Base-by-base conservation (phyloP, 345 rosid genomes). In the Theobroma cacao region DNA sequence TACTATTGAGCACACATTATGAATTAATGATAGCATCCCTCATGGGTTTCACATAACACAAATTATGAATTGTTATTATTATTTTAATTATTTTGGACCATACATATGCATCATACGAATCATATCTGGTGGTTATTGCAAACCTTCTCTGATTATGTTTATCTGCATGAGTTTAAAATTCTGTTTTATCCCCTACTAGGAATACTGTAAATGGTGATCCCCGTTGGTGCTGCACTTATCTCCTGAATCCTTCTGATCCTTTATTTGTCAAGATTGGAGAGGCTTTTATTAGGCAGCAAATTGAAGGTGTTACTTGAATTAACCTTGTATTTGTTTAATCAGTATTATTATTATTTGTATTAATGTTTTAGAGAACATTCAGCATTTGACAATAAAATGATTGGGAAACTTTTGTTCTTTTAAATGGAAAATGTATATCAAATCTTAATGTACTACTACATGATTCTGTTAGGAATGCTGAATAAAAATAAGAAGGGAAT, bases 171-270 rank as follows among this genome's bases (percentile, higher is more conserved):
- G 26, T 15, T 77, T 52, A 0, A 48, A 53, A 41, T 66, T 66
- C 31, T 50, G 77, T 61, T 73, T 64, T n/a, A n/a, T n/a, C 72
- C 81, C 70, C 53, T 66, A n/a, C 33, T 75, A 95, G 98, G 99
- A 95, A 93, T 85, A 93, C 99, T 18, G 98, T 95, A 80, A 90
- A 92, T 83, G 87, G 90, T 78, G 85, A 92, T 85, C 78, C 91
- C 71, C 94, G 83, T 71, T 95, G 99, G 99, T 95, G 99, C 79
- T 95, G 99, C 79, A 95, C 99, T 40, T 95, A 88, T 88, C 99
- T 95, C 80, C 92, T 95, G 56, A 81, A 87, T 83, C 99, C 99
- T 76, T 87, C 92, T 64, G 98, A 95, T 82, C 91, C 98, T 64
- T 82, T 95, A 80, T 95, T 95, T 84, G 77, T 91, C 82, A 90